Base-by-base conservation (phyloP, 805 yeast species). In the Schizosaccharomyces octosporus region DNA sequence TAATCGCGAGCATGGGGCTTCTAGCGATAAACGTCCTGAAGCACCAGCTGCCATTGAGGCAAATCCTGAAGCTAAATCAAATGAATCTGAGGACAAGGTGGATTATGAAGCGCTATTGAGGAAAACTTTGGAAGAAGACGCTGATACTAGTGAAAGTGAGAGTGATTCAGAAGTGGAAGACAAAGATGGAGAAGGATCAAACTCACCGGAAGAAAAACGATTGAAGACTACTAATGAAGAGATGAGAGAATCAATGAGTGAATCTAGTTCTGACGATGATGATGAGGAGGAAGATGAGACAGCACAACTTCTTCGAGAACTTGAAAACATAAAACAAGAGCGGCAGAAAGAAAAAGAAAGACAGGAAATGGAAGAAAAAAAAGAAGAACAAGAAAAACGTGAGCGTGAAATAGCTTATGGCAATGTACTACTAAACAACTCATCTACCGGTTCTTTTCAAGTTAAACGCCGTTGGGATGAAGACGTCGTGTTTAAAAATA, bases 251-350 rank as follows among this genome's bases (percentile, higher is more conserved):
- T 24, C 39, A 21, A 2, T 1, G 5, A 15, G 15, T n/a, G 64
- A 62, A 0, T 64, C 62, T 24, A 65, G 62, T 5, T 64, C 62
- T 27, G 65, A 63, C 17, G 68, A 67, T n/a, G 69, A 67, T 21
- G 62, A 61, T 11, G 71, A 69, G 29, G 65, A 64, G 7, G 73
- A 71, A 43, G 74, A 71, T 59, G 73, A 71, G 51, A 64, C 68
- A 9, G 71, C 66, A 7, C 66, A 65, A 61, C 65, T 72, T 1
- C 62, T 70, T 66, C 63, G 65, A 32, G 74, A 72, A 51, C 65
- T 72, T 43, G 73, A 68, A 55, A 66, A 69, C 54, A 72, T 72
- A 62, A 70, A 70, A 62, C 62, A 63, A 19, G 74, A 71, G 60
- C 63, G 72, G 6, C 70, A 66, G 60, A 66, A 63, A 39, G 62